Percentiles rank a stretch among this genome's conserved stretches.
These are phyloP conservation scores for Thozetella sp. DNA, from an alignment of 495 filamentous ascomycete species.

Conservation along the genomic window DNA sequence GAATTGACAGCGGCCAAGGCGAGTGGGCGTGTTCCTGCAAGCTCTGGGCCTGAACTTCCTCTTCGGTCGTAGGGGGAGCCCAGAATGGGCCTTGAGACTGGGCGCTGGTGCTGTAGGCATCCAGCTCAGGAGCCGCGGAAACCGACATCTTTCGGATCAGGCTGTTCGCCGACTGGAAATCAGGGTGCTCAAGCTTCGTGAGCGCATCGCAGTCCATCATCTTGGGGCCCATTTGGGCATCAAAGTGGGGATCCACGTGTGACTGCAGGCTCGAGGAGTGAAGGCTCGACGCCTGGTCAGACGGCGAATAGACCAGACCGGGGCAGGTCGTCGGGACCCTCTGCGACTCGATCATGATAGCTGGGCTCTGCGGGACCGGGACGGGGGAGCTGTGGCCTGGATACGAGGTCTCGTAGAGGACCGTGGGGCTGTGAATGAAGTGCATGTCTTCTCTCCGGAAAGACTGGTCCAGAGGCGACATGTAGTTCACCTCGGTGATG, in stretches of 20 bases:
- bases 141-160: conserved; percentile 11
- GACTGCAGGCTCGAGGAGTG: conserved; percentile 35
- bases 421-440: conserved; percentile 51
- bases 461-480: conserved; percentile 50
- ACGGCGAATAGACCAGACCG: conserved; percentile 46
- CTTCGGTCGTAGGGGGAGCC: conserved; percentile 39
- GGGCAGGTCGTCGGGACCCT: conserved; percentile 53
- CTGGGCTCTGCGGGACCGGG: conserved; percentile 51
- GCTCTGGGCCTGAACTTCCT: conserved; percentile 36
- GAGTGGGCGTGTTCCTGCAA: conserved; percentile 19
- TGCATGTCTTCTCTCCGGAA: conserved; percentile 51
- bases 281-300: conserved; percentile 48
- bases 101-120: conserved; percentile 44
- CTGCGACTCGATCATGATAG: conserved; percentile 51
- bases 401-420: conserved; percentile 50
- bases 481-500: conserved; percentile 57
- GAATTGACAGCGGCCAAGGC: conserved; percentile 22
- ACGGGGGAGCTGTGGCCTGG: conserved; percentile 44
- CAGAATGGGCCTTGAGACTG: conserved; percentile 44
- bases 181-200: conserved; percentile 30
- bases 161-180: conserved; percentile 4
- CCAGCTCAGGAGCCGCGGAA: conserved; percentile 44
- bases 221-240: conserved; percentile 44
- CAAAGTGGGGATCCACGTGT: conserved; percentile 36
- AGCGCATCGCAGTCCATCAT: conserved; percentile 45